Percentiles rank a stretch among this genome's conserved stretches.
These are phyloP conservation scores for Adansonia madagascariensis DNA, from an alignment of 441 rosid genomes.

Conservation along the genomic window DNA sequence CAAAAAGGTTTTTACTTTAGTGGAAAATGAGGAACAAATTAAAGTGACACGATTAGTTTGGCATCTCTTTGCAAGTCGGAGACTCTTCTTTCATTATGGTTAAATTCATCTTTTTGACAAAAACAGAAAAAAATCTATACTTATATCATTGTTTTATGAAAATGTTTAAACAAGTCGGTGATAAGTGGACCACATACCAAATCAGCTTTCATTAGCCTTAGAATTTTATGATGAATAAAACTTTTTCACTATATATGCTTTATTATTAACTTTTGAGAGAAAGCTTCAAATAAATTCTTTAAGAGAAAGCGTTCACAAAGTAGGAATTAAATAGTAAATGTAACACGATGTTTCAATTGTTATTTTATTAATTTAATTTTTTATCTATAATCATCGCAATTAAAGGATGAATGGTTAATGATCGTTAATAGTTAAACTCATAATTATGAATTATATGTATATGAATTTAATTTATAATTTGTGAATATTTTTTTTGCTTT, in stretches of 20 bases:
- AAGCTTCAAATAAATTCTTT: background rate
- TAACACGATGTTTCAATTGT: too few species aligned
- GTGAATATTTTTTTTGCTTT: too few species aligned
- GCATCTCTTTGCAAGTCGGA: slow-evolving; percentile 25
- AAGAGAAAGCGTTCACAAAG: background rate
- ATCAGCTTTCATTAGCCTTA: background rate
- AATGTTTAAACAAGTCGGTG: background rate
- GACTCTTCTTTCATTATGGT: slow-evolving; percentile 18
- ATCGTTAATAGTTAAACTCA: too few species aligned
- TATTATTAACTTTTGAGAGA: background rate
- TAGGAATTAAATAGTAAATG: too few species aligned
- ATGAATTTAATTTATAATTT: too few species aligned
- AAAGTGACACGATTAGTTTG: slow-evolving; percentile 15
- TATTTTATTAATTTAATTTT: too few species aligned
- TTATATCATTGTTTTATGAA: background rate
- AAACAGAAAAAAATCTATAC: background rate
- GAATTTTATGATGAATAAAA: background rate
- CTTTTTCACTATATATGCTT: background rate
- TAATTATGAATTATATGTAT: too few species aligned
- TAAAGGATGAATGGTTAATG: too few species aligned
- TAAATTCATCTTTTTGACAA: slow-evolving; percentile 22
- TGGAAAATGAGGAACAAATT: slow-evolving; percentile 29
- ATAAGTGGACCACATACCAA: background rate
- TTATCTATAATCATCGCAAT: too few species aligned
- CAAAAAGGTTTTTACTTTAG: slow-evolving; percentile 20